Evolutionary conservation across 305 asterid species (phyloP), one percentile per base, ranked within the genome.

Genomic region (Fraxinus floribunda): DNA sequence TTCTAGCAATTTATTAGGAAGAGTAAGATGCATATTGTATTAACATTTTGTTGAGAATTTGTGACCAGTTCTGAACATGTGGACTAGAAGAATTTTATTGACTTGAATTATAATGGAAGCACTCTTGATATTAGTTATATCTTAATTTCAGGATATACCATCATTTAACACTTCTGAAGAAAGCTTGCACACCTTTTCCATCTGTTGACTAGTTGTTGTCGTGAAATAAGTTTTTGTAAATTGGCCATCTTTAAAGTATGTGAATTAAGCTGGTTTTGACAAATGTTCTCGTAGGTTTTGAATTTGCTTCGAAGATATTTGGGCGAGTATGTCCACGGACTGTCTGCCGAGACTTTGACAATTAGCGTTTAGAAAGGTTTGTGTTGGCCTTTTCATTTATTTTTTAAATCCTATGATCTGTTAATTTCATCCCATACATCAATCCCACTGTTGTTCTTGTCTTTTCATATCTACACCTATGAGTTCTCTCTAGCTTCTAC

Each of bases 271-370:
- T 77, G 77, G 71, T 84, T 36, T 64, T 71, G 81, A 62, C 57
- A 39, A 66, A 39, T 81, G 83, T 82, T 77, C 76, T 78, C 81
- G 72, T 86, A 95, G 98, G 99, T 95, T 85, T 86, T 96, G 91
- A 98, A 96, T 91, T 91, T 96, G 93, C 99, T 96, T 89, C 97
- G 98, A 76, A 93, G 89, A 81, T 96, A 96, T 87, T 88, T 96
- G 95, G 99, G 99, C 41, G 98, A 96, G 90, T 96, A 96, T 85
- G 99, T 96, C 87, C 98, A 96, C 86, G 99, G 99, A 82, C 89
- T 94, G 84, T 96, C 99, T 10, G 89, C 98, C n/a, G 98, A 94
- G 90, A 97, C 98, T 85, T 86, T 96, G 91, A 90, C 97, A 82
- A 96, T 96, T 81, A 96, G 99, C 68, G 99, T 96, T 66, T 96